Base-by-base conservation (phyloP, 352 stramenopile species). In the Phytophthora sojae region DNA sequence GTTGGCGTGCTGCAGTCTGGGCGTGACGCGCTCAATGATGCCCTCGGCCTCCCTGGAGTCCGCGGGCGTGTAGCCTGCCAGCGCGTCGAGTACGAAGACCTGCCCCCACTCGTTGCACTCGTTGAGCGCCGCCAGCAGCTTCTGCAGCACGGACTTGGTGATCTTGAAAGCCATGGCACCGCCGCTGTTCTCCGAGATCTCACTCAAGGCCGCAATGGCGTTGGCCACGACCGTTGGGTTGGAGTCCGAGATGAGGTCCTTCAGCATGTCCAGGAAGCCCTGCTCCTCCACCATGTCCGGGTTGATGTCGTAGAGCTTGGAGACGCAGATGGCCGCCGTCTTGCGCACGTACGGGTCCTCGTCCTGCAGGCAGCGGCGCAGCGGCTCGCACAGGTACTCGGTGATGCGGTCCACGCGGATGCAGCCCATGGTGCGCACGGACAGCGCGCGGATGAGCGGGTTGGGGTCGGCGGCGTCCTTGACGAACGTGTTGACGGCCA, bases 71-170 rank as follows among this genome's bases (percentile, higher is more conserved):
- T 99, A 99, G 57, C 95, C 97, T 0, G 97, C 93, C 19, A 99
- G 75, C 25, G 94, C 95, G 77, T 99, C 98, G 6, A 99, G 79
- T 69, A 99, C 99, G 73, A 99, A 99, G 6, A 99, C 97, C 80
- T 99, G 97, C 30, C 97, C 98, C 98, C 98, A 99, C 83, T 99
- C 98, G 63, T 98, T 99, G 83, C 97, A 99, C 80, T 99, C 98
- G 69, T 99, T 99, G 17, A 99, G 81, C 5, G 98, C 98, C 0
- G 98, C 97, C 17, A 99, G 77, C 29, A 99, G 89, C 77, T 99
- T 99, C 79, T 99, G 97, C 50, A 99, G 76, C 62, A 99, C 95
- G 4, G 93, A 98, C 39, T 98, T 98, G 55, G 89, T 98, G 75
- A 99, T 98, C 71, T 98, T 95, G 70, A 95, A 95, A 21, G 80